Evolutionary conservation across 2,329 filamentous ascomycete genomes (phyloP).

Genomic region (Penicillium sp.): DNA sequence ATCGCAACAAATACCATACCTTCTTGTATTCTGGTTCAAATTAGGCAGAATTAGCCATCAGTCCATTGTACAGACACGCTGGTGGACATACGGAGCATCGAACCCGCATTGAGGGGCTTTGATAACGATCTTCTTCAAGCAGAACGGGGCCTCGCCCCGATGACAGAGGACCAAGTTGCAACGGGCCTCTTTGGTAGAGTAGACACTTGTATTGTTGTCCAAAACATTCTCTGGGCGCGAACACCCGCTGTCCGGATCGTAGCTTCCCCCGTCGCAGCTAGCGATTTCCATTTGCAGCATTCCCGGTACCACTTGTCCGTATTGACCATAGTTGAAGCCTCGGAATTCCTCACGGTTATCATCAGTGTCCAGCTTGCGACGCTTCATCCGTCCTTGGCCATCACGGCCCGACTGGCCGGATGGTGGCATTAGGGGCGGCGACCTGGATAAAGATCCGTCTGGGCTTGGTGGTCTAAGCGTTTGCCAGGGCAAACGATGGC

Average conservation of each 20-base stretch:
- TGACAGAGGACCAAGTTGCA: slow-evolving; percentile 87
- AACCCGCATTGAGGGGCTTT: slow-evolving; percentile 78
- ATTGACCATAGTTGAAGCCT: slow-evolving; percentile 76
- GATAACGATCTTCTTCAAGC: slow-evolving; percentile 80
- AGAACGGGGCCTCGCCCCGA: slow-evolving; percentile 75
- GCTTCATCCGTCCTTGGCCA: slow-evolving; percentile 56
- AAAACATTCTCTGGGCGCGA: slow-evolving; percentile 79
- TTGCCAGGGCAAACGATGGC: slow-evolving; percentile 10
- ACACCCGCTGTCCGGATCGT: slow-evolving; percentile 50
- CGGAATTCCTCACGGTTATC: slow-evolving; percentile 45
- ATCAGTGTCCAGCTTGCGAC: slow-evolving; percentile 68
- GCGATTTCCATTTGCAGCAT: slow-evolving; percentile 80
- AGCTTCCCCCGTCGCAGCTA: slow-evolving; percentile 79
- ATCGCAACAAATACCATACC: slow-evolving; percentile 91
- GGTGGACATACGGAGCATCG: slow-evolving; percentile 72
- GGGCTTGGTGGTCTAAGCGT: slow-evolving; percentile 18
- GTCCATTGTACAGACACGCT: slow-evolving; percentile 11
- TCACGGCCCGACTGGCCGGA: slow-evolving; percentile 20
- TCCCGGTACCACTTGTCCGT: slow-evolving; percentile 82
- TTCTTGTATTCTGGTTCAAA: slow-evolving; percentile 67
- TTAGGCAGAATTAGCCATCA: slow-evolving; percentile 26
- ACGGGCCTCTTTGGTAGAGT: slow-evolving; percentile 81
- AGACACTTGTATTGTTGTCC: slow-evolving; percentile 76
- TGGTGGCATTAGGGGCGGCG: slow-evolving; percentile 27
- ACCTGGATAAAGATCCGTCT: slow-evolving; percentile 14